Evolutionary conservation across 805 yeast genomes (phyloP), one percentile per base, ranked within the genome.

Genomic region (Candida rishiriensis): DNA sequence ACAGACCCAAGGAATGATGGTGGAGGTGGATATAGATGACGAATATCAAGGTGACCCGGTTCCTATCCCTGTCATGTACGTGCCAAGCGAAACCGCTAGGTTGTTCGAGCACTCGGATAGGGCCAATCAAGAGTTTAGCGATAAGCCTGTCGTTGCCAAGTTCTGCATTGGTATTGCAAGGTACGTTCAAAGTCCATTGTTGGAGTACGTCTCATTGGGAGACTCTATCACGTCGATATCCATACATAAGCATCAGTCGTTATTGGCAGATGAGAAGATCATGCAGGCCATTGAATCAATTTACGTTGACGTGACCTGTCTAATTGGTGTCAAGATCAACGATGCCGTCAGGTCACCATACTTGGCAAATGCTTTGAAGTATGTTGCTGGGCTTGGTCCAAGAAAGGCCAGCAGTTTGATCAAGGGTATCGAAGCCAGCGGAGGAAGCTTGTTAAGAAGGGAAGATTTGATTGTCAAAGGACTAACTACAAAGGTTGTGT

Each of bases 321-420:
- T 88, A 70, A 95, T 87, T 42, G 99, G 99, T 58, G 86, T 91
- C 26, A 97, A 91, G 53, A 83, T 93, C 56, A 91, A 93, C 56
- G 90, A 84, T 50, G 96, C 97, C 8, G 83, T 88, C 6, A 72
- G 88, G 47, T 86, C 85, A 44, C 71, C 80, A 1, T 86, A 88
- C 56, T 66, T 79, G 47, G 87, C 96, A 3, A 76, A 78, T 30
- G 65, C 80, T 41, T 70, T 93, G 48, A 93, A 81, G 29, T 93
- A 77, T 59, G 78, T 93, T 40, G 79, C 95, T 9, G 99, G 99
- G 18, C 73, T 93, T 47, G 99, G 99, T 36, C 95, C 96, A 40
- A 83, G 99, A 69, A 93, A 93, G 64, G 91, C 98, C 0, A 76
- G 85, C 26, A 95, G 95, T 38, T 73, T 93, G 47, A 60, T 91